Base-by-base conservation (phyloP, 2,329 filamentous ascomycete species). In the Aspergillus caelatus region DNA sequence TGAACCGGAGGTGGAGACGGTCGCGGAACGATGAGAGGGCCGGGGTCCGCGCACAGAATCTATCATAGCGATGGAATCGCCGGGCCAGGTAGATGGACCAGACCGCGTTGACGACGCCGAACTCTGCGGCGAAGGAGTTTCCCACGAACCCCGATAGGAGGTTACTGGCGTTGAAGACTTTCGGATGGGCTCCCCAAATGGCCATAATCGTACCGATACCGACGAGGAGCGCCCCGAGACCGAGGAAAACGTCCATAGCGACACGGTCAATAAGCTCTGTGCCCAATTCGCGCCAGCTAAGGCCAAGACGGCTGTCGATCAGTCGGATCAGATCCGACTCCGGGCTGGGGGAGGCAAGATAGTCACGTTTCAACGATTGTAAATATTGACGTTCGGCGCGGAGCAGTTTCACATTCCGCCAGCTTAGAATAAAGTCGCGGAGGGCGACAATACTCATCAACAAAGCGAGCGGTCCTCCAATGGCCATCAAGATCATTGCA, bases 71-170 rank as follows among this genome's bases (percentile, higher is more conserved):
- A 14, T 74, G 74, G 36, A 82, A 82, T 16, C 81, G 79, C 1
- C 58, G 55, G 34, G 78, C 79, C 1, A 86, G 71, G 63, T 78
- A 81, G 0, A 66, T 67, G 0, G 82, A 83, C 85, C 84, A 87
- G 6, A 73, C 57, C 0, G 79, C 78, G 68, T 85, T 87, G 48
- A 80, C 60, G 0, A 86, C 58, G 2, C 83, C 85, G 54, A 82
- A 87, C 0, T 82, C 28, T 0, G 83, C 83, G 2, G 83, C 79
- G 1, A 83, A 79, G 0, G 79, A 75, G 62, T 87, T 87, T 2
- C 85, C 85, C 21, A 87, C 75, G 63, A 86, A 86, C 1, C 85
- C 85, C 0, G 85, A 86, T 0, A 87, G 70, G 2, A 86, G 70
- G 60, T 87, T 87, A 67, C 82, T 85, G 0, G 81, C 80, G 0